These are phyloP conservation scores for Kodamaea neixiangensis DNA, from an alignment of 805 yeast genomes.

Conservation along the genomic window DNA sequence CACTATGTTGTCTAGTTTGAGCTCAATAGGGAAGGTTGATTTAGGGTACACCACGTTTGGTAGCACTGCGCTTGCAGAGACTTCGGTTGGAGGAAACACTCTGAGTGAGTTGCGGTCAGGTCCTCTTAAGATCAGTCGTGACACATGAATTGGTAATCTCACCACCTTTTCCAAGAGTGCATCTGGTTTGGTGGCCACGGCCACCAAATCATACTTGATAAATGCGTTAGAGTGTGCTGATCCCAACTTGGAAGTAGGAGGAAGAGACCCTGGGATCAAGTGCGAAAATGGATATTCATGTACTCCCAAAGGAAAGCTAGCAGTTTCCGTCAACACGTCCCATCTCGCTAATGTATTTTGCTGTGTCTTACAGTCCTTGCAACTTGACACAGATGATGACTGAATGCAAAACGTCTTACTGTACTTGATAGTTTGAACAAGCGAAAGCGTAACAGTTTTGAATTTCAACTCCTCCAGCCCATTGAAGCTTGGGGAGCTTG, in stretches of 20 bases:
- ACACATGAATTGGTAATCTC: slow-evolving; percentile 68
- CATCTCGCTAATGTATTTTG: slow-evolving; percentile 75
- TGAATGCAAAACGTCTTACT: slow-evolving; percentile 67
- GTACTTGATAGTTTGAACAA: slow-evolving; percentile 71
- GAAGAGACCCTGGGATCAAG: slow-evolving; percentile 82
- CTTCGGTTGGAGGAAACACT: slow-evolving; percentile 93
- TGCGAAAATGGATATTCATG: slow-evolving; percentile 94
- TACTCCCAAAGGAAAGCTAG: slow-evolving; percentile 61
- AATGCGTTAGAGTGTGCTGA: slow-evolving; percentile 45
- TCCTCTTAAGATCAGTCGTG: slow-evolving; percentile 77
- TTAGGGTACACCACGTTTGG: slow-evolving; percentile 91
- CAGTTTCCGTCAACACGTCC: slow-evolving; percentile 70
- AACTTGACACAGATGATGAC: slow-evolving; percentile 47
- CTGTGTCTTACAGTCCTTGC: slow-evolving; percentile 59
- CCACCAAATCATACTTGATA: slow-evolving; percentile 76
- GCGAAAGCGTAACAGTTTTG: slow-evolving; percentile 58
- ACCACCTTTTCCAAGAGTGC: slow-evolving; percentile 28
- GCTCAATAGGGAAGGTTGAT: slow-evolving; percentile 79
- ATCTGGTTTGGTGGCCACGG: slow-evolving; percentile 41
- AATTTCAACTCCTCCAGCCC: slow-evolving; percentile 45
- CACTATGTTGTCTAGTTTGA: slow-evolving; percentile 73
- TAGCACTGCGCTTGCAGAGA: slow-evolving; percentile 80
- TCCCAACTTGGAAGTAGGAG: slow-evolving; percentile 76
- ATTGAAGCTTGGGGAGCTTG: not conserved
- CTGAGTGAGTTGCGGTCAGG: slow-evolving; percentile 85